Base-by-base conservation (phyloP, 306 rosid genomes). In the Ormosia emarginata region DNA sequence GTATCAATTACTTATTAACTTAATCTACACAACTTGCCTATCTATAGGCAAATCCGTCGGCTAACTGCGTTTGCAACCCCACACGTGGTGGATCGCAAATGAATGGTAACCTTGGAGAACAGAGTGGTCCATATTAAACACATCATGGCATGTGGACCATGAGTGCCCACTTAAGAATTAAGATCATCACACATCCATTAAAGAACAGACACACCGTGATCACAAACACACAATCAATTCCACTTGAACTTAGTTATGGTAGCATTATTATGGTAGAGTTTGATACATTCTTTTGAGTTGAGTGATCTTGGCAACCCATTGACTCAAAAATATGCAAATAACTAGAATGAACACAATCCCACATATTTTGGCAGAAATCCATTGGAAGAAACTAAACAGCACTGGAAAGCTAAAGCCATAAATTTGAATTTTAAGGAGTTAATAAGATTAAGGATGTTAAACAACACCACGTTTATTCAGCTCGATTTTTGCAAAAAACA, bases 151-250 rank as follows among this genome's bases (percentile, higher is more conserved):
- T 56, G 85, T 75, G 81, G 81, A 68, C 66, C 39, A 29, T 30
- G 66, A 59, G 66, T 2, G 57, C 50, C 81, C 81, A 75, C 85
- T 67, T 57, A 52, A 41, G 18, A 53, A 71, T 66, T 55, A 65
- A 53, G n/a, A 55, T 77, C 57, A 75, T 79, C 87, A 58, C 79
- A 39, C n/a, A 15, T 53, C 67, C 68, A 74, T 71, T 67, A 75
- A 67, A 46, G 44, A 65, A 40, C 68, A 58, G 47, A 67, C 85
- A 75, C 65, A 43, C 61, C 72, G 33, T 37, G 0, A 34, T 64
- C 78, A 59, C 52, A 75, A 37, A 14, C 17, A 24, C 34, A 78
- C 81, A 75, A 73, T 73, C 79, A 69, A 46, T 36, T 81, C 87
- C 76, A 69, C 24, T 76, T 75, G 59, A 61, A 43, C 17, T 52